Percentiles rank a stretch among this genome's conserved stretches.
Conservation (phyloP, 768 basidiomycete genomes). For the Tulasnella calospora region DNA sequence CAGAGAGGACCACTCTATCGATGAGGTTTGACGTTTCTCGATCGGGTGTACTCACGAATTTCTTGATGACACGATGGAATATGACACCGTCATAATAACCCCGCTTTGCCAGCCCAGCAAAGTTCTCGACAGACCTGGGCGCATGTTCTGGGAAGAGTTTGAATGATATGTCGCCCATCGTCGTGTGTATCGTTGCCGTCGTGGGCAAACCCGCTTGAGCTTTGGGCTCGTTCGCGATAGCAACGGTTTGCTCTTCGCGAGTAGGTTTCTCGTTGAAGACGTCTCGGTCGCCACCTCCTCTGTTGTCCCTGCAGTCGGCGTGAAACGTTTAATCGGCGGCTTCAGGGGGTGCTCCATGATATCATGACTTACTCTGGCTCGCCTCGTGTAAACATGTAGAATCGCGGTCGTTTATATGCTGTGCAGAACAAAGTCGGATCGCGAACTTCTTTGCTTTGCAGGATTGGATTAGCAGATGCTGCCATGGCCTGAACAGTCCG, state of each 20-base stretch:
- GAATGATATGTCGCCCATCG: conserved; percentile 87
- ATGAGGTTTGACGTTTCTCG: conserved; percentile 24
- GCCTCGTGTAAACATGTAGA: conserved; percentile 89
- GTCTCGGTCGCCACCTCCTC: conserved; percentile 78
- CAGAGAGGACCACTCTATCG: background rate
- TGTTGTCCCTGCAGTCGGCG: conserved; percentile 58
- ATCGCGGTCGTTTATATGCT: conserved; percentile 85
- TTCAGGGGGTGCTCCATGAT: too few relatives aligned
- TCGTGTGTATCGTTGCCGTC: conserved; percentile 88
- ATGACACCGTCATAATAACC: conserved; percentile 89
- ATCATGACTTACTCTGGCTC: conserved; percentile 72
- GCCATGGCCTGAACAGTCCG: conserved; percentile 67
- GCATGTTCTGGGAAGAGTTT: conserved; percentile 85
- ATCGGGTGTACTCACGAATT: conserved; percentile 54
- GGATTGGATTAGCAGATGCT: conserved; percentile 90
- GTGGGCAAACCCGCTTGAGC: conserved; percentile 58
- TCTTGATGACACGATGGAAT: conserved; percentile 96
- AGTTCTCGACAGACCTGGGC: conserved; percentile 96
- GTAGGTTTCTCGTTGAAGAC: conserved; percentile 98
- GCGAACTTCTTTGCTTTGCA: conserved; percentile 74
- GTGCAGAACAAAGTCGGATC: conserved; percentile 93
- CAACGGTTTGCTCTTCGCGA: conserved; percentile 88
- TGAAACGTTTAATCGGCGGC: too few relatives aligned
- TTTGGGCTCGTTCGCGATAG: conserved; percentile 47
- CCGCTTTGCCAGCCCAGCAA: conserved; percentile 83